Base-by-base conservation (phyloP, 352 stramenopile species). In the Pilasporangium apinafurcum region DNA sequence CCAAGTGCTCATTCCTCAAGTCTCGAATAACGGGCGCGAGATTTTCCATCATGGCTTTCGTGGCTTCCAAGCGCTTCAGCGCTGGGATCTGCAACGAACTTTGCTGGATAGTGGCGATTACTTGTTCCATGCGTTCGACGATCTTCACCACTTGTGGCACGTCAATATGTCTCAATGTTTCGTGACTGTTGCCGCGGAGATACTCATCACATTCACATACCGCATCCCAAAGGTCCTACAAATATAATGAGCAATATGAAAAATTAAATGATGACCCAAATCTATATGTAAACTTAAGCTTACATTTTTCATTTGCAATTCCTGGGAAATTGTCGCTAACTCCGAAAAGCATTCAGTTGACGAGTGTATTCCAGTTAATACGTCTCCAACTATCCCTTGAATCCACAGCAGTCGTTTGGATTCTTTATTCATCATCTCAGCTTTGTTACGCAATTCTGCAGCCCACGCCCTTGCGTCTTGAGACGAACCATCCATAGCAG, bases 1-100 rank as follows among this genome's bases (percentile, higher is more conserved):
- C 59, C 16, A 90, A 16, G 20, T 70, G 45, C 0, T 71, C 60
- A 22, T 86, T 90, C 8, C 74, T 60, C 2, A 90, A 41, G 44
- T 87, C 73, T 4, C 67, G 69, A 28, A 90, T 69, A 0, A 87
- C 63, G 0, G 72, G 70, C 0, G 51, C 59, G 18, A 87, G 38
- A 1, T 67, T 60, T 25, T 81, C 59, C 3, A 90, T 37, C 3
- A 60, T 64, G n/a, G 35, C 34, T 45, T 82, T 69, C 2, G 66
- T 46, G 8, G 51, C 55, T 14, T 69, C 46, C 0, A 90, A 48
- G 4, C 70, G 64, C 1, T 46, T 72, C 32, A 61, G 59, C 41
- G 54, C 48, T 20, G 8, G 40, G 26, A 65, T 53, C 5, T 58
- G 46, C 0, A 66, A 13, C 1, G 20, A 31, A 4, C 51, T 50